Base-by-base conservation (phyloP, 2,329 filamentous ascomycete genomes). In the Thermomyces lanuginosus region DNA sequence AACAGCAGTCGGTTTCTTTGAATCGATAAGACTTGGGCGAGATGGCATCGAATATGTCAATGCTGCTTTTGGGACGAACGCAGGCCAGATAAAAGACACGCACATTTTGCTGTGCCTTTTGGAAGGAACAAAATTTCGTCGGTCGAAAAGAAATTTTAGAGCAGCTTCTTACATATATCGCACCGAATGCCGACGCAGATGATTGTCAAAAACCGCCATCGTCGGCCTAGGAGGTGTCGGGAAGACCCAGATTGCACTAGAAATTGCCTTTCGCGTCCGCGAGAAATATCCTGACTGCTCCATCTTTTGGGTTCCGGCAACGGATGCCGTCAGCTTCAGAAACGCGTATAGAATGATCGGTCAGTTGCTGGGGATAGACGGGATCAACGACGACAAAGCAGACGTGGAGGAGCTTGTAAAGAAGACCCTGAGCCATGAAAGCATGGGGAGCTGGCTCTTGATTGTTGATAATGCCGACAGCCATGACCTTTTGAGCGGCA, bases 381-480 rank as follows among this genome's bases (percentile, higher is more conserved):
- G 18, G 8, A 20, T 7, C 18, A 7, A 8, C 7, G 10, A 10
- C 8, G 10, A 10, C 18, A 20, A 20, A 20, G 10, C 8, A 20
- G 38, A 43, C n/a, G 24, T 32, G 0, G 40, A 37, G 11, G 13
- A 0, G 0, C 13, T 15, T 2, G 33, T 44, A 0, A 26, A 38
- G 13, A 16, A 10, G 2, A 15, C 38, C 21, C 24, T 48, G 1
- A 40, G 29, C 4, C 15, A 33, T 4, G 22, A 8, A 1, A 24
- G 22, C 3, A 36, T 39, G 0, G 17, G 27, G 4, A 48, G 46
- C 46, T 16, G 49, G 5, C 16, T 48, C 0, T 38, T 49, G 5
- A 25, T 44, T 18, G 46, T 48, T 14, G 48, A 48, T 27, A 42
- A 38, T 0, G 46, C 49, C 21, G 40, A 46, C 17, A 20, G 37